phyloP scores from a whole-genome alignment of 805 yeast species.

The Candida golubevii region DNA sequence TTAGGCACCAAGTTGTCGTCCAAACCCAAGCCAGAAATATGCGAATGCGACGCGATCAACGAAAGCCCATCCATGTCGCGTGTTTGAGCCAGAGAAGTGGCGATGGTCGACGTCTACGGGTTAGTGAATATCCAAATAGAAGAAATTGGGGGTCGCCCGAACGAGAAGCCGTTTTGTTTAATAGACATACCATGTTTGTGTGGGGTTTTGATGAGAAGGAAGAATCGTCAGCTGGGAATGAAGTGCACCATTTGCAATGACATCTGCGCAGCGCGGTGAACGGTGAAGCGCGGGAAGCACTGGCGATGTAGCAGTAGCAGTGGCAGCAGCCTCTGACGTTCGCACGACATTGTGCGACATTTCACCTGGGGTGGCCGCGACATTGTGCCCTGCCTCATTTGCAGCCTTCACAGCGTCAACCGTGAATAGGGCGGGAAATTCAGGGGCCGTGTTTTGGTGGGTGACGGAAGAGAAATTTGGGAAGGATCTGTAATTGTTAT shows the following conservation, averaged over 20 bases:
- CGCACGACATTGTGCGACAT: too few species aligned
- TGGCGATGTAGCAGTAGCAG: too few species aligned
- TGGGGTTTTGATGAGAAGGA: not conserved
- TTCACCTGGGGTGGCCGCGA: not conserved
- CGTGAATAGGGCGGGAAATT: too few species aligned
- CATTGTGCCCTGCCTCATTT: not conserved
- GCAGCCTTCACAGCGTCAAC: not conserved
- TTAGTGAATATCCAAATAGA: constrained; percentile 7
- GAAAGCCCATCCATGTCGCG: constrained; percentile 48
- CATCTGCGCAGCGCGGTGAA: too few species aligned
- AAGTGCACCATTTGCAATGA: too few species aligned
- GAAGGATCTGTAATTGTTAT: too few species aligned
- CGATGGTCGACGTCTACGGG: constrained; percentile 14
- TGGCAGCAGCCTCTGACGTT: too few species aligned
- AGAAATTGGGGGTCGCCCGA: too few species aligned
- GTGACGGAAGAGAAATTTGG: too few species aligned
- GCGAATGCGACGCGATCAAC: constrained; percentile 95
- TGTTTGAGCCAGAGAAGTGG: constrained; percentile 20
- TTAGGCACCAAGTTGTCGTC: constrained; percentile 87
- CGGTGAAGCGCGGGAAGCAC: too few species aligned
- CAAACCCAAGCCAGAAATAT: constrained; percentile 93
- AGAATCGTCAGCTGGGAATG: too few species aligned
- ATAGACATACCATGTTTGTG: not conserved
- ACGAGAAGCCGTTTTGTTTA: not conserved
- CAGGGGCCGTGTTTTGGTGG: too few species aligned